phyloP scores from a whole-genome alignment of 371 early-diverging fungal species.

The Mucor racemosus region DNA sequence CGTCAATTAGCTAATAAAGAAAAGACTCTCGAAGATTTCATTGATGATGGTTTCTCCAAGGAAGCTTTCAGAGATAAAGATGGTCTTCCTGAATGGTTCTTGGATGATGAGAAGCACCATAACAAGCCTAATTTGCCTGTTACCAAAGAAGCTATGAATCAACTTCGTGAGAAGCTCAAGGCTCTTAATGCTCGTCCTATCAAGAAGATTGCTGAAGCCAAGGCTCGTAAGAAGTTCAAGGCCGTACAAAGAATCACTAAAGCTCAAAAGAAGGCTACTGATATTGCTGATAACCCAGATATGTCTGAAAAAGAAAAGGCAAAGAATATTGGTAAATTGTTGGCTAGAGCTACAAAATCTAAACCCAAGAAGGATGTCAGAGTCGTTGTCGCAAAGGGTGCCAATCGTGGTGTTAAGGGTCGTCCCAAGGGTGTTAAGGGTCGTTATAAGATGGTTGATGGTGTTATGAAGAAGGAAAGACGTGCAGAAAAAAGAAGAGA shows the following conservation, averaged over 20 bases:
- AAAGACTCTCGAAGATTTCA: slow-evolving; percentile 74
- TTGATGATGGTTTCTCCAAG: slow-evolving; percentile 91
- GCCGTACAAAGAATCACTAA: slow-evolving; percentile 75
- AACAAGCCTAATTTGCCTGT: slow-evolving; percentile 89
- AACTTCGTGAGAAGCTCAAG: slow-evolving; percentile 78
- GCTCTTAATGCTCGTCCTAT: slow-evolving; percentile 95
- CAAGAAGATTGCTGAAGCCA: slow-evolving; percentile 98
- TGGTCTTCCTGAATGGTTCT: slow-evolving; percentile 91
- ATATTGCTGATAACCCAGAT: slow-evolving; percentile 85
- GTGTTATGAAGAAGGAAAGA: slow-evolving; percentile 92
- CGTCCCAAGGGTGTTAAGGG: slow-evolving; percentile 98
- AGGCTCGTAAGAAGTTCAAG: slow-evolving; percentile 92
- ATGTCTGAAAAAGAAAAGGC: slow-evolving; percentile 91
- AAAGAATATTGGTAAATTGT: slow-evolving; percentile 76
- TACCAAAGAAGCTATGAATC: slow-evolving; percentile 93
- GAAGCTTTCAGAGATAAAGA: slow-evolving; percentile 87
- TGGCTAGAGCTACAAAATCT: slow-evolving; percentile 70
- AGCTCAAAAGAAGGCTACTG: slow-evolving; percentile 87
- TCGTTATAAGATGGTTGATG: slow-evolving; percentile 93
- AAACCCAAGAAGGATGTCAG: slow-evolving; percentile 78
- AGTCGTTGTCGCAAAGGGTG: slow-evolving; percentile 91
- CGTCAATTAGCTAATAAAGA: slow-evolving; percentile 81
- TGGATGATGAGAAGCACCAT: slow-evolving; percentile 89
- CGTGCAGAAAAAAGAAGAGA: slow-evolving; percentile 80
- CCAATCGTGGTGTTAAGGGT: slow-evolving; percentile 87